phyloP scores from a whole-genome alignment of 2,329 filamentous ascomycete species.

The Claviceps sp. region DNA sequence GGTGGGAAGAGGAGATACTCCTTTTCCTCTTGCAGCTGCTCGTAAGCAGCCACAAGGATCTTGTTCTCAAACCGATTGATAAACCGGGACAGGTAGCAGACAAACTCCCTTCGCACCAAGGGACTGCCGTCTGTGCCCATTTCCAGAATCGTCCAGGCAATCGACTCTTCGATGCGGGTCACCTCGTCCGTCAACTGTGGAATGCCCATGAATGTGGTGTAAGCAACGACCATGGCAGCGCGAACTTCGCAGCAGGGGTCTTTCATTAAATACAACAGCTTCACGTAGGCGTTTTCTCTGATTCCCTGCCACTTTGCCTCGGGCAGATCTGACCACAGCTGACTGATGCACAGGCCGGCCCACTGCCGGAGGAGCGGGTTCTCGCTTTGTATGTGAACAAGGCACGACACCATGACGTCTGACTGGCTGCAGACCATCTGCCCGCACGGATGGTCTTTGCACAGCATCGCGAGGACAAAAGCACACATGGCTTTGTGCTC shows the following conservation, averaged over 20 bases:
- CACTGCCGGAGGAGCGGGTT: slow-evolving; percentile 83
- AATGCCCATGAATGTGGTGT: slow-evolving; percentile 89
- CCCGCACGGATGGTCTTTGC: slow-evolving; percentile 84
- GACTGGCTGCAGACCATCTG: slow-evolving; percentile 84
- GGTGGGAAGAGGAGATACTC: slow-evolving; percentile 48
- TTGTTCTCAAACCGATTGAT: slow-evolving; percentile 83
- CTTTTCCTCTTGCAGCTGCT: slow-evolving; percentile 76
- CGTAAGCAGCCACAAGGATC: slow-evolving; percentile 81
- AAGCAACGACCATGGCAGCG: slow-evolving; percentile 81
- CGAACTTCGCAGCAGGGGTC: slow-evolving; percentile 87
- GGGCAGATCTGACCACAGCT: slow-evolving; percentile 80
- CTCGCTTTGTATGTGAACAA: slow-evolving; percentile 69
- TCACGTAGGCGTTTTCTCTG: slow-evolving; percentile 67
- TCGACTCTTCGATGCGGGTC: slow-evolving; percentile 76
- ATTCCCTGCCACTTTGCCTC: slow-evolving; percentile 97
- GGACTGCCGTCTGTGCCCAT: slow-evolving; percentile 92
- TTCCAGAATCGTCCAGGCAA: slow-evolving; percentile 77
- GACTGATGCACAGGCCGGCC: slow-evolving; percentile 89
- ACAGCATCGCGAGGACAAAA: slow-evolving; percentile 94
- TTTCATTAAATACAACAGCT: slow-evolving; percentile 66
- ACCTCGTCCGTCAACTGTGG: slow-evolving; percentile 86
- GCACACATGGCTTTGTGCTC: slow-evolving; percentile 99
- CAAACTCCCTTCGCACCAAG: slow-evolving; percentile 81
- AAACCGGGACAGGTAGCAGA: slow-evolving; percentile 89
- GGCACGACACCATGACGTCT: slow-evolving; percentile 79